Base-by-base conservation (phyloP, 164 flowering plant species). In the Umbilicus rupestris region DNA sequence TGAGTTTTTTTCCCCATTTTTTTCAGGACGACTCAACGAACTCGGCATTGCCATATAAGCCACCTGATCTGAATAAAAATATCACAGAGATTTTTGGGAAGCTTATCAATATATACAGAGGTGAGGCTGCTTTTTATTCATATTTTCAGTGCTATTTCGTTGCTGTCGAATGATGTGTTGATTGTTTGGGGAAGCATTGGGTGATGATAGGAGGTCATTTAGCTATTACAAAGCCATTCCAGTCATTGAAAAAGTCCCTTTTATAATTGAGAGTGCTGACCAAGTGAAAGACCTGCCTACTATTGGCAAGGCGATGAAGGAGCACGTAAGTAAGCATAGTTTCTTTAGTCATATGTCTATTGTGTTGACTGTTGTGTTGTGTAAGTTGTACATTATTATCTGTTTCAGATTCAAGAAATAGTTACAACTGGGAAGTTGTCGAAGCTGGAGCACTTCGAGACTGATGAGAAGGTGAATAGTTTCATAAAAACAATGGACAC, bases 141-240 rank as follows among this genome's bases (percentile, higher is more conserved):
- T 20, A 28, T 33, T 63, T 3, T 10, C 24, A 3, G 26, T 39
- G 45, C 9, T 63, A 20, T 20, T 63, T 19, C 46, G 7, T 50
- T n/a, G 16, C 28, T 31, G n/a, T 71, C 22, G 55, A 46, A 17
- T 63, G 6, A 66, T 72, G 46, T 75, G 49, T 33, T 50, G 50
- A 15, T 63, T 69, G 57, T 22, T 64, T 24, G 12, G 63, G 22
- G 60, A 68, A 92, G 97, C 98, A 1, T 72, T 93, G 76, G 98
- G 98, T 70, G 98, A 93, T 70, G 98, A 93, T 37, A 72, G 97
- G 69, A 84, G 98, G 72, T 93, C 98, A 41, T 93, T 90, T 78
- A 93, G 98, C 89, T 93, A 93, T 73, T 68, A 89, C 79, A 93
- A 90, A 74, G 92, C 94, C 65, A 86, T 93, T 65, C 72, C 83